A percentile compares a stretch with the other conserved stretches of the same genome.
These are phyloP conservation scores for Penicillium sp. DNA, from an alignment of 2,329 filamentous ascomycete species.

Conservation along the genomic window DNA sequence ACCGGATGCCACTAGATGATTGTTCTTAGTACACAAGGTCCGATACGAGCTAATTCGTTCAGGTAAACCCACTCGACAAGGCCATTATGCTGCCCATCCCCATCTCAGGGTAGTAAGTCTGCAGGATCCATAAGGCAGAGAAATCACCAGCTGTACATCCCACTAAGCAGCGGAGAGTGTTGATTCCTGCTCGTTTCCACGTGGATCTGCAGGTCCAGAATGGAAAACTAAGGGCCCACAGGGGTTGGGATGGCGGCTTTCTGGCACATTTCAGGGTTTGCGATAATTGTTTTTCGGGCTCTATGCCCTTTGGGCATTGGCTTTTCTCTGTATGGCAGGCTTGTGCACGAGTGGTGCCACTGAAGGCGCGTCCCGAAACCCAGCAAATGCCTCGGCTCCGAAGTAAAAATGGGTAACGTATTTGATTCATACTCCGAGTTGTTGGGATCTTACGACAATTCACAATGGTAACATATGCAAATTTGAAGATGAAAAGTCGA, in stretches of 20 bases:
- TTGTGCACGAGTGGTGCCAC: neutral
- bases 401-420: neutral
- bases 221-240: neutral
- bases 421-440: neutral
- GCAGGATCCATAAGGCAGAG: slow-evolving; percentile 48
- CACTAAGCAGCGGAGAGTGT: slow-evolving; percentile 49
- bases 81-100: slow-evolving; percentile 46
- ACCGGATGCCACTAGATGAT: slow-evolving; percentile 43
- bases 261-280: neutral
- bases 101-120: slow-evolving; percentile 41
- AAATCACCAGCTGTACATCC: slow-evolving; percentile 52
- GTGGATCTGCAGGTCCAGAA: slow-evolving; percentile 34
- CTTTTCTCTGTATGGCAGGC: slow-evolving; percentile 1
- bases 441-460: neutral
- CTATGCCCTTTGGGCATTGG: neutral
- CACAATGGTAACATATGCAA: neutral
- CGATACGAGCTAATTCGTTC: neutral
- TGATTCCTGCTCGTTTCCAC: slow-evolving; percentile 47
- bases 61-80: slow-evolving; percentile 40
- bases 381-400: neutral
- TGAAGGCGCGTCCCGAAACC: neutral
- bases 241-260: neutral
- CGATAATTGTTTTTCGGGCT: neutral
- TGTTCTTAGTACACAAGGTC: neutral
- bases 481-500: neutral